Base-by-base conservation (phyloP, 148 eudicot species). In the Chenopodium formosanum region DNA sequence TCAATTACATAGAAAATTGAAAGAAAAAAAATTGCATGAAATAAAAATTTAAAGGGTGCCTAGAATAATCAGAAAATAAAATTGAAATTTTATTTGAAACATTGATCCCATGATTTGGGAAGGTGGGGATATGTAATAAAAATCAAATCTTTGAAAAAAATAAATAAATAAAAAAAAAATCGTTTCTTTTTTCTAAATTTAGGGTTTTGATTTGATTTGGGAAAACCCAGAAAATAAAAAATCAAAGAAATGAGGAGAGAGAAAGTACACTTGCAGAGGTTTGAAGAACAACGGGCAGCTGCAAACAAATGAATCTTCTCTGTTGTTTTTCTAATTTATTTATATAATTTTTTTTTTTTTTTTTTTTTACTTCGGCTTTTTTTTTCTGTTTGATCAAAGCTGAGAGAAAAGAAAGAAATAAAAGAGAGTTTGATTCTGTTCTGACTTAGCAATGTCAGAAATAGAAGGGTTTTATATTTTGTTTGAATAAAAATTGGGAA, bases 401-500 rank as follows among this genome's bases (percentile, higher is more conserved):
- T 77, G 63, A 63, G 25, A 80, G 62, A 56, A 56, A 48, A 64
- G 23, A 64, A 70, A 71, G 77, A 62, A 63, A 69, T 31, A 60
- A 82, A 62, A 46, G 73, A 70, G 85, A 63, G 73, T 78, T 83
- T 73, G 85, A 78, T 78, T 73, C 77, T 72, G 25, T 72, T 72
- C 73, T 72, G 85, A 72, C 78, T 83, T 53, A 20, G 44, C 29
- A 25, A 62, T 73, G 69, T 73, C 82, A 79, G 68, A 79, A 69
- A 48, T 79, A 27, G 47, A 68, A 31, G 13, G 27, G 3, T 9
- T 9, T 48, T 48, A 48, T 9, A 9, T 48, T 48, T 48, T 9
- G 52, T 48, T 48, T 48, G 11, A 48, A 48, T 9, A 1, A 48
- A 48, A 50, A 50, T 50, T 11, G 53, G 13, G 53, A 50, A 50